phyloP scores from a whole-genome alignment of 2,329 filamentous ascomycete species.

The Fusarium sp. region DNA sequence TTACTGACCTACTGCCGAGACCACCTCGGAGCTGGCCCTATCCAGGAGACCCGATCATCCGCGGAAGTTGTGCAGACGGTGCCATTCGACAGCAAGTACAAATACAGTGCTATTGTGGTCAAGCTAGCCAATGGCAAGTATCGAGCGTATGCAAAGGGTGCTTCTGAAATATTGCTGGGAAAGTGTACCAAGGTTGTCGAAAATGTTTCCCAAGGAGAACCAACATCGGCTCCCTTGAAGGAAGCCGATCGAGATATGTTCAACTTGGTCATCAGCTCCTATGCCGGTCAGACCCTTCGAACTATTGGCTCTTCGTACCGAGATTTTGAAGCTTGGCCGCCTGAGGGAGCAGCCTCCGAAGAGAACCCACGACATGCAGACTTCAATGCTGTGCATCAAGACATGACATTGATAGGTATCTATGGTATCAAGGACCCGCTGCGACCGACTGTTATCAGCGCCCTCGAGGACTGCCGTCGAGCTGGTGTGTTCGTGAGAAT shows the following conservation, averaged over 20 bases:
- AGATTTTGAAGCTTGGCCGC: slow-evolving; percentile 81
- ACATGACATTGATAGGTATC: slow-evolving; percentile 60
- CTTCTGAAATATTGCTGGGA: slow-evolving; percentile 68
- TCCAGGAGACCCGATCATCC: slow-evolving; percentile 63
- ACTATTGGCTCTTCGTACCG: slow-evolving; percentile 82
- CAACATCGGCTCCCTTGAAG: slow-evolving; percentile 62
- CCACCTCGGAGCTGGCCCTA: slow-evolving; percentile 64
- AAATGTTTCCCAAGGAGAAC: slow-evolving; percentile 70
- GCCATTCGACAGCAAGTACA: slow-evolving; percentile 69
- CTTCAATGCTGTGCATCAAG: slow-evolving; percentile 67
- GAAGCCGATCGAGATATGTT: slow-evolving; percentile 68
- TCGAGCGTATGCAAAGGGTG: slow-evolving; percentile 69
- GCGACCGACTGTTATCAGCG: slow-evolving; percentile 72
- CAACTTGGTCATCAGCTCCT: slow-evolving; percentile 69
- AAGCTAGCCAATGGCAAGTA: slow-evolving; percentile 62
- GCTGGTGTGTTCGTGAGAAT: slow-evolving; percentile 79
- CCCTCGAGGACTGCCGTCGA: slow-evolving; percentile 74
- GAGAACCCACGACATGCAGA: slow-evolving; percentile 66
- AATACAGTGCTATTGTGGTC: slow-evolving; percentile 71
- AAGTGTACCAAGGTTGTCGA: slow-evolving; percentile 64
- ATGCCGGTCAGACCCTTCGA: slow-evolving; percentile 76
- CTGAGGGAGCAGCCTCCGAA: slow-evolving; percentile 74
- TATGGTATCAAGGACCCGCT: slow-evolving; percentile 79
- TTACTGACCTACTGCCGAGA: slow-evolving; percentile 66
- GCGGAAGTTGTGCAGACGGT: slow-evolving; percentile 65